phyloP scores from a whole-genome alignment of 1,284 basidiomycete genomes.

The Ganoderma leucocontextum region DNA sequence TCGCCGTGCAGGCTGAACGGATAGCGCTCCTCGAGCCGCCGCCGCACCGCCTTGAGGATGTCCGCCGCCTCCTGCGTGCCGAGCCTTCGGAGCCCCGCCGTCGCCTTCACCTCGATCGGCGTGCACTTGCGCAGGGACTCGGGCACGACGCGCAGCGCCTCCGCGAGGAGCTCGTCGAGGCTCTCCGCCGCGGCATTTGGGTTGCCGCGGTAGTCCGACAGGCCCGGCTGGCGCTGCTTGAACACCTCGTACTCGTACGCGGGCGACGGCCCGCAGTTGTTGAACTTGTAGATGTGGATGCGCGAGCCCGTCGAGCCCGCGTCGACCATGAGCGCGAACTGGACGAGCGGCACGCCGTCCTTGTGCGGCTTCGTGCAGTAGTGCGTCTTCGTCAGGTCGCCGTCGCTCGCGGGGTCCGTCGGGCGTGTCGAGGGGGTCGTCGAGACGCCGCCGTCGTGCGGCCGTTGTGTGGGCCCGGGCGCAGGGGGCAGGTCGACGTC shows the following conservation, averaged over 20 bases:
- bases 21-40: slow-evolving; percentile 69
- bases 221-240: slow-evolving; percentile 83
- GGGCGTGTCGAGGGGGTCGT: slow-evolving; percentile 40
- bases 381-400: slow-evolving; percentile 68
- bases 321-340: slow-evolving; percentile 98
- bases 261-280: slow-evolving; percentile 86
- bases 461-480: slow-evolving; percentile 20
- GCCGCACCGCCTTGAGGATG: slow-evolving; percentile 83
- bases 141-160: slow-evolving; percentile 85
- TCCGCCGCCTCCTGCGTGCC: slow-evolving; percentile 72
- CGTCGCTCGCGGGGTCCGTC: slow-evolving; percentile 68
- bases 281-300: slow-evolving; percentile 98
- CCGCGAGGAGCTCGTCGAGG: slow-evolving; percentile 84
- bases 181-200: slow-evolving; percentile 80
- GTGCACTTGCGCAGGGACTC: slow-evolving; percentile 75
- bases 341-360: slow-evolving; percentile 66
- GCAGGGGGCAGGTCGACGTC: slow-evolving; percentile 25
- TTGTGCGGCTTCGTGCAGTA: slow-evolving; percentile 70
- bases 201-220: slow-evolving; percentile 72
- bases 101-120: slow-evolving; percentile 94
- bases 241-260: slow-evolving; percentile 95
- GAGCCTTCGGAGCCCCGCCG: slow-evolving; percentile 88
- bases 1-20: slow-evolving; percentile 77
- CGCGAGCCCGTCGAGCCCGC: slow-evolving; percentile 97
- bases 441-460: slow-evolving; percentile 37